Evolutionary conservation across 164 flowering plant species (phyloP).

Genomic region (Sextonia rubra): DNA sequence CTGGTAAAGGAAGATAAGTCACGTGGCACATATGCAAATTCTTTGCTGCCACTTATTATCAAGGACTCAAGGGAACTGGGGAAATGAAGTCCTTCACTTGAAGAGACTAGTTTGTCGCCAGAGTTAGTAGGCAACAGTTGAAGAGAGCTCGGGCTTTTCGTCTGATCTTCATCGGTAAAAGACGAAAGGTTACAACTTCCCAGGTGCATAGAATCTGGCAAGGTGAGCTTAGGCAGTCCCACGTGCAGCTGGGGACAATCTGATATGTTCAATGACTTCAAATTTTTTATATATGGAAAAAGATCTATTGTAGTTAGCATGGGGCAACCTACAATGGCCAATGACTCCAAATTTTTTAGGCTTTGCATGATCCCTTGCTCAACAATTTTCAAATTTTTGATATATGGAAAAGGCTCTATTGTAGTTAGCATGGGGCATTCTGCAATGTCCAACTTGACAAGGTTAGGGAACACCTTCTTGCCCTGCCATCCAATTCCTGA

Average conservation of each 20-base stretch:
- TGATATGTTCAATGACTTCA: background rate
- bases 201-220: background rate
- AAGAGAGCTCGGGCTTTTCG: no score
- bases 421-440: background rate
- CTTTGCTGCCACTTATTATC: background rate
- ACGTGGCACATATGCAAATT: background rate
- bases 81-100: slow-evolving; percentile 5
- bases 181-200: background rate
- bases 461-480: background rate
- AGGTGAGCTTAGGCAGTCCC: background rate
- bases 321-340: background rate
- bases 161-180: background rate
- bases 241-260: background rate
- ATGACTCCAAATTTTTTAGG: background rate
- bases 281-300: background rate
- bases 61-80: slow-evolving; percentile 1
- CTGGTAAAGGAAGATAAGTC: background rate
- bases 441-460: background rate
- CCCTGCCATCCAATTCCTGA: background rate
- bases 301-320: background rate
- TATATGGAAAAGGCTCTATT: background rate
- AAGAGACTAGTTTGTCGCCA: background rate
- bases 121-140: no score
- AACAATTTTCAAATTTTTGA: background rate
- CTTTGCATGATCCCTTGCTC: background rate